Evolutionary conservation across 768 basidiomycete species (phyloP), one percentile per base, ranked within the genome.

Genomic region (Boletus sensibilis): DNA sequence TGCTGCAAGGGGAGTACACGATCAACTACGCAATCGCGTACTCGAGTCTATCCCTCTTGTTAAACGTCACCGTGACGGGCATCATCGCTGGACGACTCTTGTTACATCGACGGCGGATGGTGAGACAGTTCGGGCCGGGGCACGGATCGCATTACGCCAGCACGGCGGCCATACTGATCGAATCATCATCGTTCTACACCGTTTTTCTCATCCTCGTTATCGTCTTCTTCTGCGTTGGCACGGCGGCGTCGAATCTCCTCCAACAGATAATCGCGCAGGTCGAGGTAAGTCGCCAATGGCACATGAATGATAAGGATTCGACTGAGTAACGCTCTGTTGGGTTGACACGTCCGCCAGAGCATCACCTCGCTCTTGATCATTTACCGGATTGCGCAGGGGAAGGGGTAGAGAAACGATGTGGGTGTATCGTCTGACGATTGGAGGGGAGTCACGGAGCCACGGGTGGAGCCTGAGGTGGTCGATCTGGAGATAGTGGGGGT

Each of bases 231-330:
- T 25, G 2, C 20, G 40, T 55, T n/a, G 29, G 20, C 20, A 34
- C 61, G 11, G 1, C 47, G 11, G 38, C 33, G 18, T 44, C 48
- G 9, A 63, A 59, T 37, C 13, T 40, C 21, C 55, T 65, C 20
- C 61, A 63, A 47, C 64, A 65, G 38, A 27, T 38, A 16, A 38
- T 52, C n/a, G 64, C 64, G n/a, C 64, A 66, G 20, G 45, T 65
- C 44, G 40, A 65, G 57, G 64, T 60, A 20, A 57, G 60, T 29
- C 14, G 8, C 18, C 25, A 13, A 12, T 25, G 9, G 23, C 33
- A 21, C 25, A 9, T 51, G 43, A 14, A 13, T 23, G 38, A 8
- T 16, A 5, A 29, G 20, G 20, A 25, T 1, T 3, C 18, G 34
- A 35, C 40, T 49, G 29, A 54, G 21, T 33, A 13, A 52, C 10